These are phyloP conservation scores for Candida sp. DNA, from an alignment of 1,139 yeast species.

Conservation along the genomic window DNA sequence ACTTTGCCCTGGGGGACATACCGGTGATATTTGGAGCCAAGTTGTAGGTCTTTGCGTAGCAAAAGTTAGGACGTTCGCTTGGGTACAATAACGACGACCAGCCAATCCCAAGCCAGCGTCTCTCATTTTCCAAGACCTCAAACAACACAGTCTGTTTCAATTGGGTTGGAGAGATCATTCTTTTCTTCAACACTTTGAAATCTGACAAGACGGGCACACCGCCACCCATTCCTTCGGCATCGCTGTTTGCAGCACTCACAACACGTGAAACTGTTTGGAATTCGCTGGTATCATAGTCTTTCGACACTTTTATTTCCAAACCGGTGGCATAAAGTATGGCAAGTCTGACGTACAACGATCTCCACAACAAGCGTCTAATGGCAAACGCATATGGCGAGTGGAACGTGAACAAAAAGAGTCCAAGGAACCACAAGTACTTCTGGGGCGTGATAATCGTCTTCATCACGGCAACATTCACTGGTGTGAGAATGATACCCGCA, in stretches of 20 bases:
- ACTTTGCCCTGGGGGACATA: conserved; percentile 20
- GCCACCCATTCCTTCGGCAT: conserved; percentile 23
- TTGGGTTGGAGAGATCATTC: conserved; percentile 44
- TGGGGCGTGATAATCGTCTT: conserved; percentile 40
- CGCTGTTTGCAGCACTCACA: conserved; percentile 30
- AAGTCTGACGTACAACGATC: conserved; percentile 52
- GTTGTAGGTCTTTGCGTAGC: conserved; percentile 45
- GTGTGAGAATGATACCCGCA: conserved; percentile 44
- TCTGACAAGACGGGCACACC: conserved; percentile 31
- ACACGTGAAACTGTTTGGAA: conserved; percentile 22
- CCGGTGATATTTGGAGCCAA: conserved; percentile 31
- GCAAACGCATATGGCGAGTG: conserved; percentile 60
- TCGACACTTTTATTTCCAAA: conserved; percentile 33
- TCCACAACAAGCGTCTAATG: conserved; percentile 55
- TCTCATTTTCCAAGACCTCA: conserved; percentile 58
- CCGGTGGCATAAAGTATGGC: conserved; percentile 52
- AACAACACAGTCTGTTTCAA: conserved; percentile 52
- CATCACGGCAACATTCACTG: conserved; percentile 46
- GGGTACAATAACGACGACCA: conserved; percentile 59
- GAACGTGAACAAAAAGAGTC: conserved; percentile 48
- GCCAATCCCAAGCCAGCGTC: conserved; percentile 67
- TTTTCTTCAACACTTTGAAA: conserved; percentile 45
- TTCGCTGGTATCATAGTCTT: conserved; percentile 18
- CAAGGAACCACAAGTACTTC: conserved; percentile 37
- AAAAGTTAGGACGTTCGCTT: conserved; percentile 52